phyloP scores from a whole-genome alignment of 768 basidiomycete genomes.

The Tephrocybe sp. region DNA sequence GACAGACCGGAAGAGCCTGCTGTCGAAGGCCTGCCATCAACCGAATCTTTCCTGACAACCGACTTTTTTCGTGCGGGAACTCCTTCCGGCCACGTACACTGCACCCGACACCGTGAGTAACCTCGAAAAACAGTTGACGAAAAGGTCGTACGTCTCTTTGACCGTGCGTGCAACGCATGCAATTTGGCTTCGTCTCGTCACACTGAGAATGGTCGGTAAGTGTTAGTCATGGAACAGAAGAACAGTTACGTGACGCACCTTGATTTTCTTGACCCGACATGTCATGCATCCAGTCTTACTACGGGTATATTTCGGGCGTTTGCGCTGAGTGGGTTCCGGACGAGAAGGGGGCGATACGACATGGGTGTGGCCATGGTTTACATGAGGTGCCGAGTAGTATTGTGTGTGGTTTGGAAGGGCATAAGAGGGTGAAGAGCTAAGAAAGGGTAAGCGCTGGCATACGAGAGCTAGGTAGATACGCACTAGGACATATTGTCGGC shows the following conservation, averaged over 20 bases:
- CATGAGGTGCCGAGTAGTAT: conserved; percentile 39
- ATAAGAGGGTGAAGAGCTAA: conserved; percentile 35
- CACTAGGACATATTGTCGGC: conserved; percentile 57
- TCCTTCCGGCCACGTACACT: conserved; percentile 88
- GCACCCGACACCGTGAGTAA: conserved; percentile 6
- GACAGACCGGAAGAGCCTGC: conserved; percentile 75
- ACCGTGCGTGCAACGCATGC: conserved; percentile 83
- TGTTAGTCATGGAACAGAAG: conserved; percentile 5
- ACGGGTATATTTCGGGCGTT: conserved; percentile 90
- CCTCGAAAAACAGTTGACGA: not conserved
- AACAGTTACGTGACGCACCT: conserved; percentile 50
- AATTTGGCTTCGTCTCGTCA: conserved; percentile 87
- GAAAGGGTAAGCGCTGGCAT: conserved; percentile 27
- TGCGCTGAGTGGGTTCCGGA: conserved; percentile 55
- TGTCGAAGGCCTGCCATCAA: conserved; percentile 68
- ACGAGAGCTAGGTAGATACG: conserved; percentile 24
- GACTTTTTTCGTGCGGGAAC: conserved; percentile 73
- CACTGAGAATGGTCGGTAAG: conserved; percentile 51
- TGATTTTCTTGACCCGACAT: conserved; percentile 93
- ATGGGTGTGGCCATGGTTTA: conserved; percentile 46
- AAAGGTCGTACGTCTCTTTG: conserved; percentile 67
- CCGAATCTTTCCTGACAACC: conserved; percentile 52
- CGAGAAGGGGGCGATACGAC: conserved; percentile 48
- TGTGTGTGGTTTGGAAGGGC: conserved; percentile 34
- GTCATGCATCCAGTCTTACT: conserved; percentile 95